A percentile compares a stretch with the other conserved stretches of the same genome.
These are phyloP conservation scores for Calamus simplicifolius DNA, from an alignment of 176 grass and related monocot species.

Conservation along the genomic window DNA sequence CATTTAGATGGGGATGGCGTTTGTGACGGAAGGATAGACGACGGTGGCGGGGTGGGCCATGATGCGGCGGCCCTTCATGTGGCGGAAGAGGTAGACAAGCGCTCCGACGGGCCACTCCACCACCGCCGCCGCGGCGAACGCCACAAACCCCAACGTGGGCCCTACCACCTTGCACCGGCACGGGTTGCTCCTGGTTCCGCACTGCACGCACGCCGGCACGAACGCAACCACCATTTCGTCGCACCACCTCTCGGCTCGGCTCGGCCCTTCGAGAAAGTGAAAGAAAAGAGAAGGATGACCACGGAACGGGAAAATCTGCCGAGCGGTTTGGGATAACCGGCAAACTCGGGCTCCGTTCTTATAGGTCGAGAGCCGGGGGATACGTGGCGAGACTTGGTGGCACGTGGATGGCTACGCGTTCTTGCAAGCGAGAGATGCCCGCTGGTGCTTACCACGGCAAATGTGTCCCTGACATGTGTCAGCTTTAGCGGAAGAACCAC, in stretches of 20 bases:
- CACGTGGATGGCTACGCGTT: constrained; percentile 9
- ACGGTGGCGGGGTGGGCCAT: constrained; percentile 71
- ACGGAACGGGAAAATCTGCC: too few species aligned
- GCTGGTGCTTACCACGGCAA: constrained; percentile 11
- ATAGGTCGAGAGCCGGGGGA: not conserved
- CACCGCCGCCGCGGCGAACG: constrained; percentile 53
- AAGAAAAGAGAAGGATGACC: too few species aligned
- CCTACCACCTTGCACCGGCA: constrained; percentile 87
- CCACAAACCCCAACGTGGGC: constrained; percentile 78
- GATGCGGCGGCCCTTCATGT: constrained; percentile 84
- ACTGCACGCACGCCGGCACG: constrained; percentile 59
- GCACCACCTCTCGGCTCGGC: too few species aligned
- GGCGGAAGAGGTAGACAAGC: constrained; percentile 70
- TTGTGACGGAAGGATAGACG: constrained; percentile 57
- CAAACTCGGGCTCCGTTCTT: too few species aligned
- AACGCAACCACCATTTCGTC: not conserved
- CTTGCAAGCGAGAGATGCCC: not conserved
- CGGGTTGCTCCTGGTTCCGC: constrained; percentile 84
- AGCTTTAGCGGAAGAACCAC: not conserved
- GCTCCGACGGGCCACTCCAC: constrained; percentile 83
- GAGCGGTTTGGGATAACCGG: too few species aligned
- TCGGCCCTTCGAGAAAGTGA: too few species aligned
- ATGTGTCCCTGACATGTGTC: constrained; percentile 4
- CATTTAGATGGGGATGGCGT: constrained; percentile 55
- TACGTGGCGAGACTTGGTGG: constrained; percentile 10